Evolutionary conservation across 1,284 basidiomycete species (phyloP), one percentile per base, ranked within the genome.

Genomic region (Boletellus deceptivus): DNA sequence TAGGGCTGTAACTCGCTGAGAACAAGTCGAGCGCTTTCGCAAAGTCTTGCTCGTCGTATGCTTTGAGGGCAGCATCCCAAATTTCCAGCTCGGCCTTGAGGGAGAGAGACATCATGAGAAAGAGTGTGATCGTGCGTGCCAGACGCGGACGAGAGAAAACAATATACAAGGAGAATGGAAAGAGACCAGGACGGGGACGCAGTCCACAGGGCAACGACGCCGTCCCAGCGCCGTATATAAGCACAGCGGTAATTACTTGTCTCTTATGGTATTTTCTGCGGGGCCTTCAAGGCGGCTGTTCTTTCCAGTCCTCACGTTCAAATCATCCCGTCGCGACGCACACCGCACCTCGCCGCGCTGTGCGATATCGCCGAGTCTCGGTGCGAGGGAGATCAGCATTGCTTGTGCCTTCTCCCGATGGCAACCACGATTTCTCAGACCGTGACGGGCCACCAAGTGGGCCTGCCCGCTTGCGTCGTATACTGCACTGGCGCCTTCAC

Each of bases 71-170:
- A 44, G 83, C 76, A 14, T 84, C 82, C 91, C 92, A 94, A 6
- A 79, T 84, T 69, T 93, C 87, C 48, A 96, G 81, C 76, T 96
- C 93, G 52, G 82, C 86, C 72, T 89, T 90, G 70, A 90, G 81
- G 59, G 87, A 89, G 68, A 89, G 79, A 61, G 87, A 87, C 87
- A 90, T 89, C 18, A 46, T 14, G 17, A 18, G 41, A 58, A 60
- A 41, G 57, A 57, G 31, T 14, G 45, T 42, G 36, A 25, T 53
- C 42, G 52, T 49, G 61, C 63, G 60, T 62, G 57, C 64, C 53
- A 48, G 59, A 65, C 62, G 58, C 55, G 40, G 29, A 14, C 29
- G 56, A 55, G 18, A 20, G 48, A 53, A 34, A 31, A 42, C 46
- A 31, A 47, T 43, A 45, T 10, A 20, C 40, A 5, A 34, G 52